Evolutionary conservation across 345 rosid genomes (phyloP), one percentile per base, ranked within the genome.

Genomic region (Eucalyptus marginata): DNA sequence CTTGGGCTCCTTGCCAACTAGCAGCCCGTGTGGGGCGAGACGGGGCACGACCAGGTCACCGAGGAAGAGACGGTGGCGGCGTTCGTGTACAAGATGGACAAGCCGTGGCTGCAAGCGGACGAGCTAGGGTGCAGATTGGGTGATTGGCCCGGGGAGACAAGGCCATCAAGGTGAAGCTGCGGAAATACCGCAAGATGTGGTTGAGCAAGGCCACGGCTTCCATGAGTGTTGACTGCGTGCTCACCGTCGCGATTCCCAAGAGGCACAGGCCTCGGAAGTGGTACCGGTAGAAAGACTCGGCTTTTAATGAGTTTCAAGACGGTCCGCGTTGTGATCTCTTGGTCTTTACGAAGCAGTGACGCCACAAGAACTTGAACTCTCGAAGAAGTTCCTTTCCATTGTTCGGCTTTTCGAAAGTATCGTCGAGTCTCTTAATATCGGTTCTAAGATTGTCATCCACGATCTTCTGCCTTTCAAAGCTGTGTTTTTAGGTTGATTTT

Each of bases 361-460:
- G 0, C 52, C 0, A 0, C 52, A 15, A 50, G 52, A 1, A 50
- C 52, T 50, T 4, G 40, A 40, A 40, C 40, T 40, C 40, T 40
- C 40, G 40, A 40, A 40, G 40, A 56, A 56, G 29, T 56, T 56
- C 62, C 62, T 56, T 56, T 56, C 29, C 29, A 22, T 56, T 1
- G 62, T 56, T 22, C 29, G 27, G 13, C 10, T 24, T 56, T 56
- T 56, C 9, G 29, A 24, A 24, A 56, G 62, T 0, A 0, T 22
- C 62, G 13, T 56, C 62, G 62, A 56, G 62, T 56, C 27, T 56
- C 62, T 10, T 8, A 9, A 22, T 5, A 56, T 56, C 29, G 0
- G 62, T 56, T 56, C 62, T 56, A 0, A 56, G 62, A 22, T 1
- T 56, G 62, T 56, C 62, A 4, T 56, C 62, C 62, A 4, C 62